Percentiles rank a stretch among this genome's conserved stretches.
phyloP scores from a whole-genome alignment of 306 rosid species.

The Vicia faba region DNA sequence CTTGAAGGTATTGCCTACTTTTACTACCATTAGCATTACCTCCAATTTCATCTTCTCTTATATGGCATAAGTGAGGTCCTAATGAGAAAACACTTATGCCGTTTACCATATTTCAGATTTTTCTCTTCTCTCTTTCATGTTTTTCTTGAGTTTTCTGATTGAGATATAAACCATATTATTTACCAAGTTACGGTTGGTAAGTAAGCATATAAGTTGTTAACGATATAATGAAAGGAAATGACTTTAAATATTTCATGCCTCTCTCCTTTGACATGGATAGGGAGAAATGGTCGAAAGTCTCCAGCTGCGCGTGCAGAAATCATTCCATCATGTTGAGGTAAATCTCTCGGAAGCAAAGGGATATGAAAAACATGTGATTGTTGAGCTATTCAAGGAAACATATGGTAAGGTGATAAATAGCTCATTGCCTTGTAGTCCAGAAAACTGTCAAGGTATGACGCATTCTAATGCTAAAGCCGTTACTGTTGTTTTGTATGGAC shows the following conservation, averaged over 20 bases:
- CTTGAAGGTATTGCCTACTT: constrained; percentile 52
- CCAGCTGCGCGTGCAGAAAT: constrained; percentile 57
- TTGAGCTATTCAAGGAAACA: constrained; percentile 68
- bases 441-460: constrained; percentile 75
- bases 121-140: neutral
- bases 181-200: neutral
- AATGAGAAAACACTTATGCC: no score
- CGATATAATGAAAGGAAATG: neutral
- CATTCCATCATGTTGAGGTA: constrained; percentile 66
- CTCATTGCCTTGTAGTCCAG: constrained; percentile 45
- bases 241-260: neutral
- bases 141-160: neutral
- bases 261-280: constrained; percentile 35
- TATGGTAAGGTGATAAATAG: constrained; percentile 33
- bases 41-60: neutral
- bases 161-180: neutral
- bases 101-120: neutral
- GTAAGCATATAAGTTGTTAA: neutral
- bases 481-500: neutral
- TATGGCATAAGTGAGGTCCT: no score
- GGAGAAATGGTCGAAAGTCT: constrained; percentile 66
- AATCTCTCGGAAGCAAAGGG: constrained; percentile 77
- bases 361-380: constrained; percentile 71
- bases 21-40: neutral
- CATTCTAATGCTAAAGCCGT: neutral